Conservation (phyloP, 495 filamentous ascomycete genomes). For the Xanthoparmelia taractica region DNA sequence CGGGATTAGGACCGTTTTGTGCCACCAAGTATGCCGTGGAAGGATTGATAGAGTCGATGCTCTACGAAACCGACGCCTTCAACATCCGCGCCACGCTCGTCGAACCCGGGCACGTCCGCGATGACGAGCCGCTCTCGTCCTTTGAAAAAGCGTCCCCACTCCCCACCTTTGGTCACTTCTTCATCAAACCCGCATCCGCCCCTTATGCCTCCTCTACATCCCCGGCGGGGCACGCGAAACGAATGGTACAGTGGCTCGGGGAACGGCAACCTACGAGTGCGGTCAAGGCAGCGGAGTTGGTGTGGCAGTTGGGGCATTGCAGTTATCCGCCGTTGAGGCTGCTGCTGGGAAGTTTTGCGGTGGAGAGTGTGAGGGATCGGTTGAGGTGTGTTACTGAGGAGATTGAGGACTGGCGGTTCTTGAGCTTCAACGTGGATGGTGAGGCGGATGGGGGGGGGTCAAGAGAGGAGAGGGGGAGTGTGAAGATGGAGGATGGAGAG, state of each 20-base stretch:
- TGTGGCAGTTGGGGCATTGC: conserved; percentile 95
- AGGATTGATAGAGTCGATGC: conserved; percentile 87
- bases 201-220: conserved; percentile 68
- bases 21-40: conserved; percentile 96
- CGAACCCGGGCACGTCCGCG: conserved; percentile 77
- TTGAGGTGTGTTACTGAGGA: conserved; percentile 88
- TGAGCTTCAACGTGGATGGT: conserved; percentile 50
- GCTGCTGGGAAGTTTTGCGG: conserved; percentile 83
- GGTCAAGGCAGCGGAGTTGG: conserved; percentile 87
- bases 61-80: conserved; percentile 88
- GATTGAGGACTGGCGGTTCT: conserved; percentile 82
- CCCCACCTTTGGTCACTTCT: conserved; percentile 82
- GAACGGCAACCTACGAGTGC: conserved; percentile 88
- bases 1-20: conserved; percentile 87
- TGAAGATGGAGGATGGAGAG: conserved; percentile 16
- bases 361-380: conserved; percentile 88
- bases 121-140: conserved; percentile 49
- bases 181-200: conserved; percentile 75
- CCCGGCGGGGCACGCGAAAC: conserved; percentile 79
- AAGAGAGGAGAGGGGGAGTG: conserved; percentile 16
- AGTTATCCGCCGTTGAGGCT: conserved; percentile 78
- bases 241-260: conserved; percentile 93
- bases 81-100: conserved; percentile 89
- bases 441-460: conserved; percentile 10
- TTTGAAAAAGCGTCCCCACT: conserved; percentile 30